Percentiles rank a stretch among this genome's conserved stretches.
These are phyloP conservation scores for Cladorrhinum samala DNA, from an alignment of 495 filamentous ascomycete genomes.

Conservation along the genomic window DNA sequence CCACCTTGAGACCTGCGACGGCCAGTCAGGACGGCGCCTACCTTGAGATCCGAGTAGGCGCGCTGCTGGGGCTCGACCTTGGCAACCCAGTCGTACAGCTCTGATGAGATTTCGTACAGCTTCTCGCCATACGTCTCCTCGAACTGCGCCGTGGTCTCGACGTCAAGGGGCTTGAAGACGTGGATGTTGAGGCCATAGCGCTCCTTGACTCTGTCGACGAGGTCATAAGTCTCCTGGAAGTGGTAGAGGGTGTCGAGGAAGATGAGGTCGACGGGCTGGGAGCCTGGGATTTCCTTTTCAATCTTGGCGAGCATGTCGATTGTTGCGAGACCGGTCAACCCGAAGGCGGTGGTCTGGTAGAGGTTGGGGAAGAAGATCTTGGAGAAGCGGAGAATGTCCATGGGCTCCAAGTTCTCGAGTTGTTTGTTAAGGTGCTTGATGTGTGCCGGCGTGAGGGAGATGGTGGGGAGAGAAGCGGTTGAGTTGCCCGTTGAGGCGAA, in stretches of 20 bases:
- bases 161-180: slow-evolving; percentile 76
- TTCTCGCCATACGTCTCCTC: slow-evolving; percentile 71
- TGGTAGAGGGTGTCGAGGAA: slow-evolving; percentile 97
- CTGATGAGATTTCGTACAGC: slow-evolving; percentile 79
- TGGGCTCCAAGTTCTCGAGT: slow-evolving; percentile 66
- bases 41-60: slow-evolving; percentile 80
- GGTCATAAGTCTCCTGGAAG: slow-evolving; percentile 79
- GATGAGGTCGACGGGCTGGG: slow-evolving; percentile 72
- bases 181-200: slow-evolving; percentile 77
- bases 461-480: slow-evolving; percentile 32
- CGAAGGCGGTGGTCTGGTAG: slow-evolving; percentile 96
- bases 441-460: slow-evolving; percentile 85
- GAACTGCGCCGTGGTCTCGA: slow-evolving; percentile 66
- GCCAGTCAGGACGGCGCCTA: slow-evolving; percentile 91
- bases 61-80: slow-evolving; percentile 96
- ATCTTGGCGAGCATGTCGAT: slow-evolving; percentile 92
- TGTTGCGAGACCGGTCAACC: slow-evolving; percentile 86
- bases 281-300: slow-evolving; percentile 56
- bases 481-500: slow-evolving; percentile 72
- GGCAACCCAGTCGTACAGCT: slow-evolving; percentile 92
- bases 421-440: slow-evolving; percentile 85
- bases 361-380: slow-evolving; percentile 83
- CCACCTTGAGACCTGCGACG: slow-evolving; percentile 89
- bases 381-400: slow-evolving; percentile 88
- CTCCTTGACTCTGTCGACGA: slow-evolving; percentile 71